Base-by-base conservation (phyloP, 768 basidiomycete genomes). In the Cystofilobasidium ferigula region DNA sequence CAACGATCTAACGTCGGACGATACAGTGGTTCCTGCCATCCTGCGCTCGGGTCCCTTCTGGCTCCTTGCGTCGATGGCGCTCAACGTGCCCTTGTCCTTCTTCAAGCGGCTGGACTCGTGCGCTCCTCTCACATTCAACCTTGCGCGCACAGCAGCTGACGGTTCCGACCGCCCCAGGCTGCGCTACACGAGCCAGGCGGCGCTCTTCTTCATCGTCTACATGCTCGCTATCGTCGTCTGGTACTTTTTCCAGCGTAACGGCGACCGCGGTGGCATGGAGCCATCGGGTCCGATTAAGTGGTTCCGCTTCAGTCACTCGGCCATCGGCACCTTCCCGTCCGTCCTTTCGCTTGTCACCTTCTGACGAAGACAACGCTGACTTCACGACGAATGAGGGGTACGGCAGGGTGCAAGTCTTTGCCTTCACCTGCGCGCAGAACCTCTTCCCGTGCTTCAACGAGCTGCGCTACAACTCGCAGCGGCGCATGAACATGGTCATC, bases 391-490 rank as follows among this genome's bases (percentile, higher is more conserved):
- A n/a, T n/a, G n/a, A n/a, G n/a, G n/a, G n/a, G n/a, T n/a, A n/a
- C n/a, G n/a, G n/a, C 32, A 57, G n/a, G 8, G 51, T 32, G 9
- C 61, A 30, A 69, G 63, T 69, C 69, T 69, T 34, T 66, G 40
- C 61, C 40, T 47, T 16, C 43, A 64, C 28, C 18, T 38, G 51
- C 32, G 36, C 43, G 16, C 70, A 98, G 89, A 74, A 75, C 68
- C 77, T 98, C 22, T 95, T 97, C 77, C 89, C 91, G 1, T 84
- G 95, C 61, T 94, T 86, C 78, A 97, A 97, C 74, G 94, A 98
- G 76, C 80, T 98, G 38, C 81, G 81, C 71, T 78, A 78, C 35
- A 95, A 94, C 74, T 83, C 84, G 1, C 93, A 95, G 74, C 71
- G 76, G 53, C 83, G 88, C 42, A 85, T 98, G 83, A 94, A 95